Percentiles rank a stretch among this genome's conserved stretches.
Evolutionary conservation across 345 rosid species (phyloP).

Genomic region (Eucalyptus erythrocorys): DNA sequence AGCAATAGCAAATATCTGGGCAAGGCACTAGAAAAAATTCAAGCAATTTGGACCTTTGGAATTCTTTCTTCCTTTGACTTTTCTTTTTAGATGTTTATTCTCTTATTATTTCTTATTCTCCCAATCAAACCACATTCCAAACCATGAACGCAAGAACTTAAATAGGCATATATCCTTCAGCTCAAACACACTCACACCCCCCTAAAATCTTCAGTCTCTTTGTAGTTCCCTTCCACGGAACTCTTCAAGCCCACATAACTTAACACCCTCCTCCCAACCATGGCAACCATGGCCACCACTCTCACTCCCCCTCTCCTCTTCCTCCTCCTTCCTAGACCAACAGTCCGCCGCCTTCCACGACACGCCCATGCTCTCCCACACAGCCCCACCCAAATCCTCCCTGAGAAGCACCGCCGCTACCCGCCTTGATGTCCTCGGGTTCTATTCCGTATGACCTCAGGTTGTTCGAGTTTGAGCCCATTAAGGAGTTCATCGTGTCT

Average conservation of each 20-base stretch:
- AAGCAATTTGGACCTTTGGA: background rate
- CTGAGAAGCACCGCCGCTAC: background rate
- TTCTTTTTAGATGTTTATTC: background rate
- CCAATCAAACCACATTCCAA: background rate
- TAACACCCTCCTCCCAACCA: background rate
- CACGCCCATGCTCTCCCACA: background rate
- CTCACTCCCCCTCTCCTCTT: background rate
- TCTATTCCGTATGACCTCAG: slow-evolving; percentile 1
- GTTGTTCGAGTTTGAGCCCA: slow-evolving; percentile 13
- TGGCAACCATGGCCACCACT: slow-evolving; percentile 13
- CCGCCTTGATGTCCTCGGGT: background rate
- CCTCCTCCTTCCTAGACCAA: slow-evolving; percentile 3
- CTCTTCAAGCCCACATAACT: background rate
- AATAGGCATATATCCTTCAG: background rate
- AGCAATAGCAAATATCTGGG: background rate
- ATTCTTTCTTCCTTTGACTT: background rate
- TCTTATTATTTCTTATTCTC: background rate
- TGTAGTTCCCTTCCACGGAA: background rate
- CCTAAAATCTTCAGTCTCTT: background rate
- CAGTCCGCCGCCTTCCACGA: background rate
- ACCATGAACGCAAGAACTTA: background rate
- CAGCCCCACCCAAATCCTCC: background rate
- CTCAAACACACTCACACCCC: background rate
- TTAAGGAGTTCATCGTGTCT: slow-evolving; percentile 15
- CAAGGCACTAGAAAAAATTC: background rate